Conservation (phyloP, 2,329 filamentous ascomycete genomes). For the Trichoderma citrinoviride region DNA sequence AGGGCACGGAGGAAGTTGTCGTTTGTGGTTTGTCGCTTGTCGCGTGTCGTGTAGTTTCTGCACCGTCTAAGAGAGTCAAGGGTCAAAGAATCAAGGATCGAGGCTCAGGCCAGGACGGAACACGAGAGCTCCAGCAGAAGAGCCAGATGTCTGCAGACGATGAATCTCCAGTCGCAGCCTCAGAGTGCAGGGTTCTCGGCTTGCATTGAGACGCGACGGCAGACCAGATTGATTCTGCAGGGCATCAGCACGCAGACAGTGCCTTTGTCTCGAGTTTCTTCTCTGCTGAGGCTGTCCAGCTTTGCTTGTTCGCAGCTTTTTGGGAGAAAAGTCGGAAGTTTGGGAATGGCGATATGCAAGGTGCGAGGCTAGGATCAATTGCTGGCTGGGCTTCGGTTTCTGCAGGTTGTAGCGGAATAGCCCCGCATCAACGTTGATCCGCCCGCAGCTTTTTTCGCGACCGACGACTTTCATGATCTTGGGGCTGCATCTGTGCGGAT, state of each 20-base stretch:
- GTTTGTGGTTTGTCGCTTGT: not conserved
- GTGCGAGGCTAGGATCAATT: constrained; percentile 15
- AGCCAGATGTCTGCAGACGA: not conserved
- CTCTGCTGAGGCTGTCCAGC: not conserved
- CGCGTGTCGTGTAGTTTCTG: not conserved
- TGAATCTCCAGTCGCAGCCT: constrained; percentile 1
- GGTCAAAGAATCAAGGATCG: not conserved
- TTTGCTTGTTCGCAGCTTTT: not conserved
- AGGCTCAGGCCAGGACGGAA: not conserved
- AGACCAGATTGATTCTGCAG: not conserved
- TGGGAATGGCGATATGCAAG: constrained; percentile 2
- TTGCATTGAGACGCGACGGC: constrained; percentile 11
- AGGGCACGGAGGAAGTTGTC: not conserved
- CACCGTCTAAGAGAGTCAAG: not conserved
- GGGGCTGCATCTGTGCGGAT: not conserved
- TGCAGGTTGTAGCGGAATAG: not conserved
- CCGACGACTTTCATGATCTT: not conserved
- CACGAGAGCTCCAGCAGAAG: not conserved
- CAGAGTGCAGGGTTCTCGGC: constrained; percentile 6
- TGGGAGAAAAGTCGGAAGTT: not conserved
- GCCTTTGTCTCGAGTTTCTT: not conserved
- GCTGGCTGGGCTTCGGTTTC: not conserved
- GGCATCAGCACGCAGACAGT: not conserved
- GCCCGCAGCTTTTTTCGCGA: constrained; percentile 21
- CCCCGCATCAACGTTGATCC: constrained; percentile 35